Conservation (phyloP, 148 eudicot species). For the Rhododendron mucronatum region DNA sequence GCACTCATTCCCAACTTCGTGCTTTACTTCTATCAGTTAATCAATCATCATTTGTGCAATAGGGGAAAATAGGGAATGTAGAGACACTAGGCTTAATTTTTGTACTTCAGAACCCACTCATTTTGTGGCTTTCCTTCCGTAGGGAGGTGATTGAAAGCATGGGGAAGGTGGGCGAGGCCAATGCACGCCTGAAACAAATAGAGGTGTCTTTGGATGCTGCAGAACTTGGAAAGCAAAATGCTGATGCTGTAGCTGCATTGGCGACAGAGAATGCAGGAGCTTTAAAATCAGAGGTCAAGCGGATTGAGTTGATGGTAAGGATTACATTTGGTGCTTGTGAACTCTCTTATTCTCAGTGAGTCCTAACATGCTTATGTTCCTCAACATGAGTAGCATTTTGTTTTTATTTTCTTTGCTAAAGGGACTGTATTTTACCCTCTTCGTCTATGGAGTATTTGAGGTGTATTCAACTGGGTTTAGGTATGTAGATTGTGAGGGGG, state of each 20-base stretch:
- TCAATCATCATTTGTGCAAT: background rate
- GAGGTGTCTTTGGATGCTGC: slow-evolving; percentile 65
- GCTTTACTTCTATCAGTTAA: background rate
- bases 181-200: slow-evolving; percentile 54
- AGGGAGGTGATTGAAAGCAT: slow-evolving; percentile 86
- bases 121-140: slow-evolving; percentile 8
- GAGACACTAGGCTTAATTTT: background rate
- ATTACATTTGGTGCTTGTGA: background rate
- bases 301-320: slow-evolving; percentile 61
- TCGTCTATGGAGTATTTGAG: background rate
- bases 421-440: background rate
- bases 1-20: slow-evolving; percentile 2
- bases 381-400: background rate
- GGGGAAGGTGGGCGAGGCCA: slow-evolving; percentile 70
- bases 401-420: background rate
- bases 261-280: slow-evolving; percentile 52
- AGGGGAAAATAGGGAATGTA: background rate
- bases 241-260: slow-evolving; percentile 62
- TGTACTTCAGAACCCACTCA: background rate
- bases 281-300: slow-evolving; percentile 56
- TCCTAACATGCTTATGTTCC: background rate
- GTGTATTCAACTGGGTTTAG: background rate
- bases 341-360: background rate
- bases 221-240: slow-evolving; percentile 59
- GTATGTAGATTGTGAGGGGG: background rate